These are phyloP conservation scores for Fraxinus excelsior DNA, from an alignment of 257 asterid species.

Conservation along the genomic window DNA sequence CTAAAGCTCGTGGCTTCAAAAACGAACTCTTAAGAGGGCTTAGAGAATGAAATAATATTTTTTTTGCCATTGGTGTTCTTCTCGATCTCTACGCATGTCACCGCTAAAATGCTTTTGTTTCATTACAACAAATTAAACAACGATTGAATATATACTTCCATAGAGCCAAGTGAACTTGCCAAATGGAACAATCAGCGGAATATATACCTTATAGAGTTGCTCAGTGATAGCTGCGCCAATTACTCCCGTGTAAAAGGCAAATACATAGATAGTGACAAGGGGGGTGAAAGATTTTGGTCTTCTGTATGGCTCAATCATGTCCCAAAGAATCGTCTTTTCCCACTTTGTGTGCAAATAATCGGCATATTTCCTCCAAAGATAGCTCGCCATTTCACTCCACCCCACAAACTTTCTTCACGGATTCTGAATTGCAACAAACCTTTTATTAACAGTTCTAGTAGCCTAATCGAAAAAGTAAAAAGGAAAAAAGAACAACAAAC, in stretches of 20 bases:
- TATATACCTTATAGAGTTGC: constrained; percentile 70
- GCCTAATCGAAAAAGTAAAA: neutral
- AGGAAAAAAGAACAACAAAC: neutral
- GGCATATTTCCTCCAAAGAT: constrained; percentile 86
- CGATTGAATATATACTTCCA: no score
- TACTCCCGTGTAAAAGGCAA: constrained; percentile 87
- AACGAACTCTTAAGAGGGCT: neutral
- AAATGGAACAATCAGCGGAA: neutral
- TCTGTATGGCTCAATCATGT: constrained; percentile 85
- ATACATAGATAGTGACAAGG: constrained; percentile 63
- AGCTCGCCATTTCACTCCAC: constrained; percentile 50
- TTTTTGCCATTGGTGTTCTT: no score
- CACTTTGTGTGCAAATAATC: constrained; percentile 72
- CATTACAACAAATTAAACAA: neutral
- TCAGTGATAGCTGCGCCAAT: constrained; percentile 87
- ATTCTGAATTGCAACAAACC: constrained; percentile 20
- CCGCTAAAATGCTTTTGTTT: neutral
- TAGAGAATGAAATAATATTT: neutral
- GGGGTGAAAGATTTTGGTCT: constrained; percentile 88
- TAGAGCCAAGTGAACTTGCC: neutral
- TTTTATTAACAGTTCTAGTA: constrained; percentile 5
- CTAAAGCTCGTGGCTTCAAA: neutral
- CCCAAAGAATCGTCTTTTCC: constrained; percentile 87
- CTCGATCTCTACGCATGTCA: no score
- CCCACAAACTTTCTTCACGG: constrained; percentile 19